Base-by-base conservation (phyloP, 2,329 filamentous ascomycete species). In the Neurospora sp. region DNA sequence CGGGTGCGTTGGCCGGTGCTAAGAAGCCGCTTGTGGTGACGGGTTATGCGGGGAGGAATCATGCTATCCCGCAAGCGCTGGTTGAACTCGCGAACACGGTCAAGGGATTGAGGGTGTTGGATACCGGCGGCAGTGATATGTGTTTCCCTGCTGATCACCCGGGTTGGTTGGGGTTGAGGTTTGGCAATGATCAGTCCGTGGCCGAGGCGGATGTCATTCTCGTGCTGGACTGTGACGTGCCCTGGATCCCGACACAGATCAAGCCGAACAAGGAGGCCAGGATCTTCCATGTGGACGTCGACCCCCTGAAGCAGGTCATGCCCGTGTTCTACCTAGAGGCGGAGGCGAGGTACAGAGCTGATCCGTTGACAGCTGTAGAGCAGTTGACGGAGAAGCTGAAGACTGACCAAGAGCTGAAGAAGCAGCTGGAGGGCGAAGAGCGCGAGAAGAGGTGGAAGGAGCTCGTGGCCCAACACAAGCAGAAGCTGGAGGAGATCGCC, bases 221-320 rank as follows among this genome's bases (percentile, higher is more conserved):
- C 0, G 90, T 97, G 2, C 77, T 97, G 33, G 91, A 97, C 79
- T 96, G 93, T 73, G 94, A 97, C 77, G 93, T 97, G 0, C 94
- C 94, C 0, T 97, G 93, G 93, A 93, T 97, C 69, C 89, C 90
- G n/a, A 96, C 93, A 0, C 88, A 89, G 17, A 89, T 86, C 78
- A 83, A 83, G 73, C 89, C 89, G 0, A 78, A 78, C 1, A 78
- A 81, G 2, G 82, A 84, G 17, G 85, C 85, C 23, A 83, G 82
- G 72, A 81, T 91, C 69, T 90, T 87, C 79, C 89, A 91, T 75
- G 83, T 91, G 62, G 89, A 91, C 73, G 82, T 89, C 67, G 89
- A 91, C 73, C 87, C 89, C 1, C 79, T 90, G 33, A 91, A 91
- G 81, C 87, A 90, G 78, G 85, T 90, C 78, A 93, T 93, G 84